Conservation (phyloP, 129 eudicot species). For the Arctium minus region DNA sequence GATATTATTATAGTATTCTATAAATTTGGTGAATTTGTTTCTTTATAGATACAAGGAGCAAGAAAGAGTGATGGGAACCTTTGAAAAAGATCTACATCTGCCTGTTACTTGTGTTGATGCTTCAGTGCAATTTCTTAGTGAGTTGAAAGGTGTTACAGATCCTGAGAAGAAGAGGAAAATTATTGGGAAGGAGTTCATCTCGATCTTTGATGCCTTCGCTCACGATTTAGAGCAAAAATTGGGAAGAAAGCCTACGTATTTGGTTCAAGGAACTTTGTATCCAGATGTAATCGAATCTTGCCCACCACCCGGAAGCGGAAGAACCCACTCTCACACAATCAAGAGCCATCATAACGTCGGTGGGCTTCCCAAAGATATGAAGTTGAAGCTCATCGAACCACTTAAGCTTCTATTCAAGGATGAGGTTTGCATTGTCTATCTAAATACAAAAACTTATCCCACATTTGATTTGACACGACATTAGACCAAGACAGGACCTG, state of each 20-base stretch:
- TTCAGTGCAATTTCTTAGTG: constrained; percentile 63
- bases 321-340: constrained; percentile 92
- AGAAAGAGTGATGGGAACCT: constrained; percentile 95
- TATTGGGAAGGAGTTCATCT: constrained; percentile 88
- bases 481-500: not conserved
- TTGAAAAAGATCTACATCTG: constrained; percentile 83
- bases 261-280: constrained; percentile 97
- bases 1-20: not conserved
- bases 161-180: constrained; percentile 87
- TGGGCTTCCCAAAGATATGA: constrained; percentile 97
- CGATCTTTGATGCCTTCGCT: constrained; percentile 80
- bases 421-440: constrained; percentile 50
- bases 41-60: constrained; percentile 68
- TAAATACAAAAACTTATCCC: too few species aligned
- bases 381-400: constrained; percentile 91
- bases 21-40: not conserved
- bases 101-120: constrained; percentile 98
- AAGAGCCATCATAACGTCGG: constrained; percentile 98
- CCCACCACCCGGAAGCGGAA: constrained; percentile 95
- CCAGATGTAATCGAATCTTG: constrained; percentile 98
- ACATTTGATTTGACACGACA: too few species aligned
- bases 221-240: constrained; percentile 69
- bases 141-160: constrained; percentile 84
- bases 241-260: constrained; percentile 71
- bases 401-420: constrained; percentile 91